Conservation (phyloP, 352 stramenopile species). For the Aphanomyces invadans region DNA sequence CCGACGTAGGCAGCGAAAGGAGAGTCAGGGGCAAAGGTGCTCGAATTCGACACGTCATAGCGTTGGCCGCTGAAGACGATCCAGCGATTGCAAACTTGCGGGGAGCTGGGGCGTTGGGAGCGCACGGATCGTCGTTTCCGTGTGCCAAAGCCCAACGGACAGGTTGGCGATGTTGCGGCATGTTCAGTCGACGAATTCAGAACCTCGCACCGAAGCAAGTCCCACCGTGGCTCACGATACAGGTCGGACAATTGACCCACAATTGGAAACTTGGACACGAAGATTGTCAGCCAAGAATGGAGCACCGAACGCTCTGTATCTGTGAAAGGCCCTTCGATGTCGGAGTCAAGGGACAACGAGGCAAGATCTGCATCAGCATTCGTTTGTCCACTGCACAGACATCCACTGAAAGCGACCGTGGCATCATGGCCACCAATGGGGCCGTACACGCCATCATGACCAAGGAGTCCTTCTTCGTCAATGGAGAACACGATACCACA, state of each 20-base stretch:
- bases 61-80: slow-evolving; percentile 19
- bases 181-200: not conserved
- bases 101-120: not conserved
- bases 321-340: slow-evolving; percentile 1
- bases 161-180: not conserved
- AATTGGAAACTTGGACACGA: slow-evolving; percentile 4
- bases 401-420: slow-evolving; percentile 3
- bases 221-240: slow-evolving; percentile 1
- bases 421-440: slow-evolving; percentile 16
- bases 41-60: slow-evolving; percentile 9
- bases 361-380: not conserved
- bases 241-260: slow-evolving; percentile 11
- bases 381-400: not conserved
- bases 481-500: slow-evolving; percentile 15
- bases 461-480: not conserved
- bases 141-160: slow-evolving; percentile 16
- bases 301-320: not conserved
- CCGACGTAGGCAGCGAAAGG: slow-evolving; percentile 16
- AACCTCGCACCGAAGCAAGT: not conserved
- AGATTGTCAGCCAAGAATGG: not conserved
- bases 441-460: slow-evolving; percentile 1
- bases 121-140: no score
- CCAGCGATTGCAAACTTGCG: not conserved
- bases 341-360: not conserved
- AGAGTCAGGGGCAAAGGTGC: not conserved